Evolutionary conservation across 352 stramenopile species (phyloP).

Genomic region (Globisporangium megalacanthum): DNA sequence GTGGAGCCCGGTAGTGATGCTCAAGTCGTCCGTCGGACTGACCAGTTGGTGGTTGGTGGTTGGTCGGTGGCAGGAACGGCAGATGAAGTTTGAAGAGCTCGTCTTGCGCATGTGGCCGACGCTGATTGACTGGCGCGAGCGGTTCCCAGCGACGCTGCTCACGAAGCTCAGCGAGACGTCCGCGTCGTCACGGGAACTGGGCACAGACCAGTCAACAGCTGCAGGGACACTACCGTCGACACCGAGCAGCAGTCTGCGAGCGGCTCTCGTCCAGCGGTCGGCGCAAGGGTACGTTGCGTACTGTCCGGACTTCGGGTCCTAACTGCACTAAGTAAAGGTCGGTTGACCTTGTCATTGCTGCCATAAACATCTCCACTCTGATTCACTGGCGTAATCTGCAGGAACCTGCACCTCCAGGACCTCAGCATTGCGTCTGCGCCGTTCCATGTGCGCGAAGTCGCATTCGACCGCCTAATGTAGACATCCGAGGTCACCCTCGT

Average conservation of each 20-base stretch:
- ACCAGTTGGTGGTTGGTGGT: not conserved
- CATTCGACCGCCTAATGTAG: constrained; percentile 47
- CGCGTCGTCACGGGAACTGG: constrained; percentile 1
- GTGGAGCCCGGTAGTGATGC: too few species aligned
- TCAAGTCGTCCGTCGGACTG: not conserved
- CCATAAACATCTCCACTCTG: not conserved
- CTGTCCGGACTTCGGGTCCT: too few species aligned
- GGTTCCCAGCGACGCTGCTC: constrained; percentile 32
- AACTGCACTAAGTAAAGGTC: too few species aligned
- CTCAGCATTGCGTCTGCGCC: constrained; percentile 41
- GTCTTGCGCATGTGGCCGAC: constrained; percentile 77
- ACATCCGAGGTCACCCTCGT: not conserved
- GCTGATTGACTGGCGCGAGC: constrained; percentile 47
- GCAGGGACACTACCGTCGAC: not conserved
- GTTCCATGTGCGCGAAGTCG: constrained; percentile 69
- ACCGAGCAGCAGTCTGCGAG: constrained; percentile 6
- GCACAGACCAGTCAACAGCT: not conserved
- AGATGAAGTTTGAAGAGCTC: constrained; percentile 57
- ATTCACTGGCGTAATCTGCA: constrained; percentile 9
- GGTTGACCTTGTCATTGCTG: too few species aligned
- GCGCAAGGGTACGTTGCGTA: constrained; percentile 53
- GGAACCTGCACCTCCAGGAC: constrained; percentile 54
- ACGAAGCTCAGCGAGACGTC: constrained; percentile 10
- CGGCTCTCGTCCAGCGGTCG: constrained; percentile 34
- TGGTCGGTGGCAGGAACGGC: constrained; percentile 32